Conservation (phyloP, 768 basidiomycete species). For the Auricularia heimuer region DNA sequence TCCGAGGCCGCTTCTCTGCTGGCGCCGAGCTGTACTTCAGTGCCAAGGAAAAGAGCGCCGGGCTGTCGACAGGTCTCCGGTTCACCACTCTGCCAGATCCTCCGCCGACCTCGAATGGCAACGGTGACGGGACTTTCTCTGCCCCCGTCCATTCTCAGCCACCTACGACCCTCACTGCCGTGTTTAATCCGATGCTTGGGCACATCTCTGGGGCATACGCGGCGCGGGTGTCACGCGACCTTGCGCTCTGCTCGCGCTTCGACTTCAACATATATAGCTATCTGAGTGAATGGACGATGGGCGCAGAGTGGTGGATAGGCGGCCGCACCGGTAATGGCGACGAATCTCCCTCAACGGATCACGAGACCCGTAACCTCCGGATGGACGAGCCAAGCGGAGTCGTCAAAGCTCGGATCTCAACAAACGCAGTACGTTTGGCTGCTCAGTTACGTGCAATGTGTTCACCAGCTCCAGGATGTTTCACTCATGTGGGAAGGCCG, state of each 20-base stretch:
- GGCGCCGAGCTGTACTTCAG: conserved; percentile 93
- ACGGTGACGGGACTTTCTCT: conserved; percentile 24
- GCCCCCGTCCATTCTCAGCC: conserved; percentile 50
- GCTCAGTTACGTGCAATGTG: not conserved
- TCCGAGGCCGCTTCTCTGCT: conserved; percentile 82
- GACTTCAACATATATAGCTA: conserved; percentile 97
- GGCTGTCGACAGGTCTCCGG: conserved; percentile 89
- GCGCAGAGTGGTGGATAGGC: conserved; percentile 93
- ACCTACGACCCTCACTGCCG: conserved; percentile 87
- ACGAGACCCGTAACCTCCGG: not conserved
- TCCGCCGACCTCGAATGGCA: conserved; percentile 53
- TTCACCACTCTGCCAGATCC: conserved; percentile 87
- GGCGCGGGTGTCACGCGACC: conserved; percentile 74
- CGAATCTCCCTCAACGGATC: conserved; percentile 8
- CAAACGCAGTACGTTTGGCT: conserved; percentile 54
- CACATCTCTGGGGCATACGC: conserved; percentile 89
- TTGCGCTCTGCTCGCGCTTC: conserved; percentile 81
- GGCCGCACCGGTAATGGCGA: conserved; percentile 26
- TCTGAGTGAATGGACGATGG: conserved; percentile 92
- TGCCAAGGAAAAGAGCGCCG: conserved; percentile 84
- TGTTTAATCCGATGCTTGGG: conserved; percentile 94
- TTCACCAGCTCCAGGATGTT: conserved; percentile 49
- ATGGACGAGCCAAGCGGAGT: conserved; percentile 57
- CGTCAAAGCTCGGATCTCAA: conserved; percentile 81
- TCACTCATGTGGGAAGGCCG: conserved; percentile 93